Evolutionary conservation across 805 yeast genomes (phyloP).

Genomic region (Diddensiella transvaalensis): DNA sequence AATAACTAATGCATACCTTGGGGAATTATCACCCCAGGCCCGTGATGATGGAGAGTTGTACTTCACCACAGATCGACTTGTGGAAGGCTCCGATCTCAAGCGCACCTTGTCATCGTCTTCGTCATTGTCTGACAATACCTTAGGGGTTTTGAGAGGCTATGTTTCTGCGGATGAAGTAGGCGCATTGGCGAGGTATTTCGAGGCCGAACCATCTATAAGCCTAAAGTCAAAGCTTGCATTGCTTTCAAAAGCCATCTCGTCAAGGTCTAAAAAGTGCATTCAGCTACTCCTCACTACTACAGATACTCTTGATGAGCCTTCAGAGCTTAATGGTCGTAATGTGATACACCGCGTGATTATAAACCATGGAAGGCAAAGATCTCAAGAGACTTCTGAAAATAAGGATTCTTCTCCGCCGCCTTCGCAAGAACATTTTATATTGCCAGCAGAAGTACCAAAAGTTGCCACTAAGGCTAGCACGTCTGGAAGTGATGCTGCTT

Average conservation of each 20-base stretch:
- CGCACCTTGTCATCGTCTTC: conserved; percentile 9
- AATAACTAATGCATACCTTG: conserved; percentile 25
- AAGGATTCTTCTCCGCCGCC: conserved; percentile 1
- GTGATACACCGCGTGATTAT: conserved; percentile 82
- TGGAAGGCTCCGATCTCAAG: not conserved
- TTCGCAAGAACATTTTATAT: conserved; percentile 25
- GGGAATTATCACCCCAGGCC: conserved; percentile 29
- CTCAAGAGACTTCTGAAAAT: not conserved
- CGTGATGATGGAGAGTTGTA: conserved; percentile 2
- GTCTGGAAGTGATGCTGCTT: conserved; percentile 61
- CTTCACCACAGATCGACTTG: not conserved
- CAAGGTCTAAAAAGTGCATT: conserved; percentile 55
- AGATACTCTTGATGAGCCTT: conserved; percentile 54
- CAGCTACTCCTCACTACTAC: conserved; percentile 50
- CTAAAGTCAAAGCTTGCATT: conserved; percentile 45
- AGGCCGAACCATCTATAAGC: conserved; percentile 34
- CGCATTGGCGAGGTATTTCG: conserved; percentile 41
- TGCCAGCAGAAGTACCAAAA: conserved; percentile 54
- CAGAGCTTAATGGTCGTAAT: conserved; percentile 78
- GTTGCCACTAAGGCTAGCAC: conserved; percentile 47
- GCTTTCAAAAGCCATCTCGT: conserved; percentile 60
- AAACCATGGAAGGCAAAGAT: conserved; percentile 55
- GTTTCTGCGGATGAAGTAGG: conserved; percentile 44
- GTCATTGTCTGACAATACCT: conserved; percentile 10
- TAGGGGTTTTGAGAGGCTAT: conserved; percentile 21